Base-by-base conservation (phyloP, 257 asterid genomes). In the Cruciata laevipes region DNA sequence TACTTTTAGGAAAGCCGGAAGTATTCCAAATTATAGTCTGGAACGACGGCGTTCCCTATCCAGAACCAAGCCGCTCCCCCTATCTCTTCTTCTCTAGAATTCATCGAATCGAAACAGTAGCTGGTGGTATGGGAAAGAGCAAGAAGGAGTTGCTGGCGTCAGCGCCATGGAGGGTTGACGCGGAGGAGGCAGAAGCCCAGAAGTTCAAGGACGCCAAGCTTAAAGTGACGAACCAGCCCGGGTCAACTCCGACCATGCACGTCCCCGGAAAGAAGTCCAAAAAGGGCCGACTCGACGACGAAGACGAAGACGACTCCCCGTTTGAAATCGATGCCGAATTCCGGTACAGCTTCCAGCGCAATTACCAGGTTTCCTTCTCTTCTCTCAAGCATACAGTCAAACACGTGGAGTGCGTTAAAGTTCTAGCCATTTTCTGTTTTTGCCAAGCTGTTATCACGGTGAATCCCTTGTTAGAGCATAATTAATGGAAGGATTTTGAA, bases 331-430 rank as follows among this genome's bases (percentile, higher is more conserved):
- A 93, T 75, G 88, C 97, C 31, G 95, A 93, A 35, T 79, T 93
- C 18, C 97, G 99, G 31, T 90, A 93, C 86, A 79, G 88, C 82
- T 93, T 93, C 87, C 97, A 93, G 86, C 95, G 99, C 68, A 92
- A 93, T 68, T 86, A 76, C 74, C 95, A 93, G 95, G 97, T 90
- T 35, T 13, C 7, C 4, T 17, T 51, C 7, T 13, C 3, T 10
- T 11, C 61, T 57, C 14, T 3, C 18, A 27, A 30, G 31, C 58
- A 61, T 61, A 61, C 5, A 9, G 5, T 0, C 47, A 32, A 61
- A 61, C 25, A 61, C 0, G 0, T 32, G 13, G 66, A 7, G 66
- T 33, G 66, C 27, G 55, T 47, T 17, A 17, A 47, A 47, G 20
- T 16, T 47, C 55, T 47, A 47, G 20, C 21, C 16, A 2, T 47